Evolutionary conservation across 768 basidiomycete species (phyloP), one percentile per base, ranked within the genome.

Genomic region (Tricholoma bakamatsutake): DNA sequence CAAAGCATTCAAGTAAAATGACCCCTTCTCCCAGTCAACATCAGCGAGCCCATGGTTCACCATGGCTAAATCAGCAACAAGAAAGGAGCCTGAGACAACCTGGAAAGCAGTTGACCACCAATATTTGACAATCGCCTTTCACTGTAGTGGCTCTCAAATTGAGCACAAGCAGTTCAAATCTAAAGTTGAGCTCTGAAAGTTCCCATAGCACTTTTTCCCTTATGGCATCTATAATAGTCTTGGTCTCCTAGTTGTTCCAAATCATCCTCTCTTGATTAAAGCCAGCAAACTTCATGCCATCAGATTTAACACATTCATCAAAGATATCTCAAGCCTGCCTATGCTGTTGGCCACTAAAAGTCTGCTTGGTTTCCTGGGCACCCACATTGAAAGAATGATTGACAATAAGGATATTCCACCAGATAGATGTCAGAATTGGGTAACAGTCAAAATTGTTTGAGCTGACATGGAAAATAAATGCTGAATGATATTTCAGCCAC

Each of bases 151-250:
- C 61, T 10, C 55, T 35, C 2, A 34, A 39, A 24, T 69, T 53
- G 2, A 69, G 61, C 9, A 61, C 57, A 12, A 56, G 48, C 6
- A 67, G 53, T 27, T 66, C 59, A 34, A 57, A 63, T 5, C 51
- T 42, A 50, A 64, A 67, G 24, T 60, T 60, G 11, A 62, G 56
- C 31, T 67, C 59, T 3, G 52, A 53, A 0, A 67, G 21, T 43
- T 65, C 57, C 61, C 58, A 66, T 6, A 65, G 24, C 35, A 68
- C 42, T 18, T 61, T 40, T 21, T 59, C 55, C 2, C 21, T 17
- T 40, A 53, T 53, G 5, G 55, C 52, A 10, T 40, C 24, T 24
- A 31, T 30, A 15, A 56, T 18, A 2, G 42, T 18, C n/a, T n/a
- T 11, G 4, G 12, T 28, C 21, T 35, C 51, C 33, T 11, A n/a